phyloP scores from a whole-genome alignment of 495 filamentous ascomycete genomes.

The Hyaloscypha variabilis region DNA sequence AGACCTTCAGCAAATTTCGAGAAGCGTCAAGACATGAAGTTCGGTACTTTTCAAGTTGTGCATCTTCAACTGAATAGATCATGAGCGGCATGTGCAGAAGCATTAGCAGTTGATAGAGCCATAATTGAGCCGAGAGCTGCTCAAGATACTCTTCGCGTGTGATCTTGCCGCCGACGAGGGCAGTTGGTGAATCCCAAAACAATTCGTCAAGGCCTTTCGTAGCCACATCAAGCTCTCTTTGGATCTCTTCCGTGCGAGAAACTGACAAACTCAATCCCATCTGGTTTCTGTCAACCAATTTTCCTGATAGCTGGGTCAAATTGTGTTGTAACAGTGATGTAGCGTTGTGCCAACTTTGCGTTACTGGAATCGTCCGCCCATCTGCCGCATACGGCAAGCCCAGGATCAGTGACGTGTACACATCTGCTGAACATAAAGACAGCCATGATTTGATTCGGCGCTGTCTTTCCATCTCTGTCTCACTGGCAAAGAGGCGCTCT shows the following conservation, averaged over 20 bases:
- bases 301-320: conserved; percentile 1
- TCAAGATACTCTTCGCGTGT: conserved; percentile 17
- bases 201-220: not conserved
- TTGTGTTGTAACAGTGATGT: conserved; percentile 11
- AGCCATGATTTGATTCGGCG: conserved; percentile 12
- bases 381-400: conserved; percentile 18
- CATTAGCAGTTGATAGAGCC: conserved; percentile 9
- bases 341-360: not conserved
- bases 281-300: conserved; percentile 22
- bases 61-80: conserved; percentile 16
- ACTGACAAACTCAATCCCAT: conserved; percentile 12
- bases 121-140: conserved; percentile 9
- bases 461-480: too few relatives aligned
- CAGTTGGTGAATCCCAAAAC: conserved; percentile 13
- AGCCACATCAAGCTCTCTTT: conserved; percentile 2
- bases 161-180: conserved; percentile 1
- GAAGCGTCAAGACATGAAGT: conserved; percentile 11
- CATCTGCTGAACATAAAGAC: conserved; percentile 14
- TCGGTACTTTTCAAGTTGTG: conserved; percentile 8
- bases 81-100: conserved; percentile 22
- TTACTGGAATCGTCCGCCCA: conserved; percentile 8
- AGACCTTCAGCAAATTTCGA: conserved; percentile 13
- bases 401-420: conserved; percentile 15
- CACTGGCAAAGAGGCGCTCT: too few relatives aligned
- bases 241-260: conserved; percentile 7